These are phyloP conservation scores for Asterionellopsis glacialis DNA, from an alignment of 108 stramenopile species.

Conservation along the genomic window DNA sequence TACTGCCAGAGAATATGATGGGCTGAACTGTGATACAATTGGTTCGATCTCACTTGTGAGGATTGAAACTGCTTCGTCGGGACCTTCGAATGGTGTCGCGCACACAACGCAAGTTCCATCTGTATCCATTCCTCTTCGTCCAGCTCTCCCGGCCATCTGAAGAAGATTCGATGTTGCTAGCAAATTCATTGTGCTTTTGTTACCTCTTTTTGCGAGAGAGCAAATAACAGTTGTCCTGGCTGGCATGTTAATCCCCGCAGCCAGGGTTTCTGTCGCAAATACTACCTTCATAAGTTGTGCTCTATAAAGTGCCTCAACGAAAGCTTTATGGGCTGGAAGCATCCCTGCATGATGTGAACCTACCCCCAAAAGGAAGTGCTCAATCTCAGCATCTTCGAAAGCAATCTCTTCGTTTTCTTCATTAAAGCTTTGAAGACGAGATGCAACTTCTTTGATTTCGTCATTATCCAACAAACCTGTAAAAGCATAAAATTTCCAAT, in stretches of 20 bases:
- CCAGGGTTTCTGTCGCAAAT: constrained; percentile 94
- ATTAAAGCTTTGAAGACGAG: constrained; percentile 65
- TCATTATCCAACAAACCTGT: constrained; percentile 61
- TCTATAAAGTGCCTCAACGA: constrained; percentile 85
- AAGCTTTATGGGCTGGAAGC: constrained; percentile 86
- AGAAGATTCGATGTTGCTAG: constrained; percentile 77
- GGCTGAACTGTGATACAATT: constrained; percentile 73
- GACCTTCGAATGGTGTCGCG: constrained; percentile 71
- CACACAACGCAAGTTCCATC: constrained; percentile 75
- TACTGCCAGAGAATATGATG: constrained; percentile 72
- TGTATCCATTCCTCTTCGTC: constrained; percentile 66
- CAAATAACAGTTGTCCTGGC: constrained; percentile 87
- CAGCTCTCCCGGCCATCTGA: constrained; percentile 90
- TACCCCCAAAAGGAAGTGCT: constrained; percentile 71
- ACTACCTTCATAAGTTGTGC: constrained; percentile 82
- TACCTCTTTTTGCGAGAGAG: constrained; percentile 79
- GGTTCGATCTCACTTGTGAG: constrained; percentile 71
- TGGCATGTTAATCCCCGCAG: constrained; percentile 88
- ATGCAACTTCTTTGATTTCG: constrained; percentile 59
- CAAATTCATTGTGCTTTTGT: constrained; percentile 46
- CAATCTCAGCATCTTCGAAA: constrained; percentile 43
- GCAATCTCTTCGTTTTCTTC: constrained; percentile 73
- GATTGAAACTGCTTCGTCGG: constrained; percentile 60
- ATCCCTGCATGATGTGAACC: constrained; percentile 92
- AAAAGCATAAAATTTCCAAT: constrained; percentile 52